Conservation (phyloP, 1,284 basidiomycete genomes). For the Phellopilus nigrolimitatus region DNA sequence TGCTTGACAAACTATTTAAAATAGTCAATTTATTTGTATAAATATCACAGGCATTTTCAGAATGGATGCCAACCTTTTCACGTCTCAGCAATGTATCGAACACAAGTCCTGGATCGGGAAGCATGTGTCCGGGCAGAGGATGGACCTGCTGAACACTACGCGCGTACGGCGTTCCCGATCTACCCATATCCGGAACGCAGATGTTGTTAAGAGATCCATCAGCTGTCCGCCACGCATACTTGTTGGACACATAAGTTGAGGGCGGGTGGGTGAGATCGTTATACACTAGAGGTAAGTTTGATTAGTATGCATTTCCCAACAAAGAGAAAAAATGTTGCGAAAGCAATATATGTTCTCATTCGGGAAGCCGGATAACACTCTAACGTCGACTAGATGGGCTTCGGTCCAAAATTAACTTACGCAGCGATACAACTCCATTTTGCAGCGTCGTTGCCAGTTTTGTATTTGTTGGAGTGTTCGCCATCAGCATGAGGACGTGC, state of each 20-base stretch:
- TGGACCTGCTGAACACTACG: slow-evolving; percentile 72
- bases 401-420: slow-evolving; percentile 36
- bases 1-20: slow-evolving; percentile 64
- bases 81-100: slow-evolving; percentile 59
- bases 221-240: slow-evolving; percentile 62
- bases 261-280: slow-evolving; percentile 76
- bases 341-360: neutral
- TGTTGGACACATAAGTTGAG: slow-evolving; percentile 54
- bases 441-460: slow-evolving; percentile 43
- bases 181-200: slow-evolving; percentile 64
- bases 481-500: slow-evolving; percentile 56
- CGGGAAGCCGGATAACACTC: slow-evolving; percentile 7
- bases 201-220: slow-evolving; percentile 77
- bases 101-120: slow-evolving; percentile 74
- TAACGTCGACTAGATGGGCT: neutral
- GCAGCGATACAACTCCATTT: slow-evolving; percentile 47
- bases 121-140: slow-evolving; percentile 55
- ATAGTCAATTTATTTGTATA: neutral
- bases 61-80: slow-evolving; percentile 34
- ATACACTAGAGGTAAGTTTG: slow-evolving; percentile 47
- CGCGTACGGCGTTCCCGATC: slow-evolving; percentile 69
- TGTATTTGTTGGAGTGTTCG: slow-evolving; percentile 48
- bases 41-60: slow-evolving; percentile 6
- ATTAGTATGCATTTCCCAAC: neutral
- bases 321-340: neutral